Evolutionary conservation across 1,139 yeast species (phyloP).

Genomic region (Taiozyma sp.): DNA sequence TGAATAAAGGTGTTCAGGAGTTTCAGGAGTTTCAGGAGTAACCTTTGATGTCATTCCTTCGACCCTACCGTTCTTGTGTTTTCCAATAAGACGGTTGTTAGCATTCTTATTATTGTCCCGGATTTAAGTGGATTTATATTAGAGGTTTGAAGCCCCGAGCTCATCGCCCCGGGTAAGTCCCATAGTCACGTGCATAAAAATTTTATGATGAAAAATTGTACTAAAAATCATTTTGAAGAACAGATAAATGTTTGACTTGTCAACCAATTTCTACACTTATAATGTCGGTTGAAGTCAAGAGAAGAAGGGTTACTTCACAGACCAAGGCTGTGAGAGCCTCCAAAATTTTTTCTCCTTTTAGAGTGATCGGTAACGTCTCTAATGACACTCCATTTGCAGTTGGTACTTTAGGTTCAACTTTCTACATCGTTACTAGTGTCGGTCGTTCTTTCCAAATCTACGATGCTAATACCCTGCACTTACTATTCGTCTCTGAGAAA

Average conservation of each 20-base stretch:
- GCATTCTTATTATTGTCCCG: background rate
- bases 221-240: background rate
- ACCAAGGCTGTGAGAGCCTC: conserved; percentile 27
- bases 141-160: background rate
- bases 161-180: background rate
- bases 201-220: background rate
- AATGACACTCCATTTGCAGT: conserved; percentile 81
- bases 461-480: conserved; percentile 83
- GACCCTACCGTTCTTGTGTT: background rate
- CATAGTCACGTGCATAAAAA: background rate
- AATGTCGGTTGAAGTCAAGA: conserved; percentile 19
- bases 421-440: conserved; percentile 83
- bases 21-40: too few relatives aligned
- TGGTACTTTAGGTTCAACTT: conserved; percentile 84
- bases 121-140: background rate
- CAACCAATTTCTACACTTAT: background rate
- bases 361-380: conserved; percentile 63
- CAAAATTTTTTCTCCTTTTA: conserved; percentile 50
- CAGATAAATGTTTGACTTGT: background rate
- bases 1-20: too few relatives aligned
- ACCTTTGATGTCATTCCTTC: background rate
- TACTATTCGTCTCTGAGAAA: conserved; percentile 78
- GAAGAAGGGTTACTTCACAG: conserved; percentile 24
- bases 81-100: too few relatives aligned
- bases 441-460: conserved; percentile 90